phyloP scores from a whole-genome alignment of 257 asterid species.

The Catharanthus roseus region DNA sequence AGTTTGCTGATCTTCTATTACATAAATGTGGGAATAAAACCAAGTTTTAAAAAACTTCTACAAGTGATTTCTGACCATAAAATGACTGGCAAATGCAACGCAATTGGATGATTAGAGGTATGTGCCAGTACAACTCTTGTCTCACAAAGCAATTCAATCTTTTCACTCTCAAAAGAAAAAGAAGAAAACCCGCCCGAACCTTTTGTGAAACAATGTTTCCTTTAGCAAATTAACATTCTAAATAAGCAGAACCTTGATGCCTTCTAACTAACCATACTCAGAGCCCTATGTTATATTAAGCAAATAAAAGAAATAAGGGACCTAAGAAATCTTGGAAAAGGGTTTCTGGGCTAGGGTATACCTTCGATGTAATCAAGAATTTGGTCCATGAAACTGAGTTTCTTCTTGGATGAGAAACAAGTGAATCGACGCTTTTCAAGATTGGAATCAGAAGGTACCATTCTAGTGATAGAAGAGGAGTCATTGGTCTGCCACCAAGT shows the following conservation, averaged over 20 bases:
- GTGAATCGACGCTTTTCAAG: constrained; percentile 20
- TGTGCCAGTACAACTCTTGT: no score
- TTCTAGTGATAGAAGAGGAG: neutral
- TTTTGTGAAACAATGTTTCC: no score
- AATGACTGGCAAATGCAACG: neutral
- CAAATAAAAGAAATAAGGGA: neutral
- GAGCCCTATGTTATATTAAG: neutral
- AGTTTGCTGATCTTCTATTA: neutral
- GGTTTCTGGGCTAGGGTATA: neutral
- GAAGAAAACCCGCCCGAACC: no score
- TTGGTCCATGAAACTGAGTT: constrained; percentile 78
- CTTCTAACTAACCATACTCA: neutral
- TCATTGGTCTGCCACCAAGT: neutral
- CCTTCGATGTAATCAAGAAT: constrained; percentile 98
- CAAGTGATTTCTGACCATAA: neutral
- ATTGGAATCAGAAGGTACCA: neutral
- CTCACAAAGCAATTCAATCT: no score
- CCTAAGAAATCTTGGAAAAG: neutral
- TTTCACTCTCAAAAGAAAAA: no score
- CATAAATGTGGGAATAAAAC: neutral
- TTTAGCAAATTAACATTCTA: no score
- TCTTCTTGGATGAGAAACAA: constrained; percentile 77
- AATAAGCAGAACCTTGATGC: neutral
- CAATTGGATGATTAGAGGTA: no score
- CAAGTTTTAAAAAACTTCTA: neutral